These are phyloP conservation scores for Trichothecium roseum DNA, from an alignment of 2,329 filamentous ascomycete genomes.

Conservation along the genomic window DNA sequence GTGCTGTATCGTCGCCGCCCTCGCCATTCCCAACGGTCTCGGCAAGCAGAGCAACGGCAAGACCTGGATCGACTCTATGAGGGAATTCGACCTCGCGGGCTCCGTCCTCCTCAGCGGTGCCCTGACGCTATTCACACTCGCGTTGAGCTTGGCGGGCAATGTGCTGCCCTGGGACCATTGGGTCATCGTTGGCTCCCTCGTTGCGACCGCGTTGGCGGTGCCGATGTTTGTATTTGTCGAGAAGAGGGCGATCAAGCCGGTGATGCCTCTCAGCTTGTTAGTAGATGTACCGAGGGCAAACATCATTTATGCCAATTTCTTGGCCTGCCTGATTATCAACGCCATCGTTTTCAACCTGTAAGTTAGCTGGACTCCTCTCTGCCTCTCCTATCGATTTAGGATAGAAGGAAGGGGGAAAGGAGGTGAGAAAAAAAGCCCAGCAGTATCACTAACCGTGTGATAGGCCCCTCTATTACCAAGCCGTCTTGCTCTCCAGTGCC, in stretches of 20 bases:
- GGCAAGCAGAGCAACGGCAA: conserved; percentile 35
- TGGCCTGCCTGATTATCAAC: conserved; percentile 40
- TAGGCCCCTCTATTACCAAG: conserved; percentile 67
- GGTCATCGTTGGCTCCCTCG: conserved; percentile 40
- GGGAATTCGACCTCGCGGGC: conserved; percentile 45
- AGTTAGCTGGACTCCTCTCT: conserved; percentile 11
- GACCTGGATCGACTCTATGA: conserved; percentile 35
- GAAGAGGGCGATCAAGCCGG: conserved; percentile 37
- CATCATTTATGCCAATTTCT: conserved; percentile 45
- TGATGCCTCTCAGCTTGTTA: conserved; percentile 50
- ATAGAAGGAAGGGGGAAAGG: too few relatives aligned
- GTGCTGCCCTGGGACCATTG: conserved; percentile 38
- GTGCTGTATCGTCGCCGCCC: conserved; percentile 31
- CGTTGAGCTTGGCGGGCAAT: conserved; percentile 53
- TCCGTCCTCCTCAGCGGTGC: conserved; percentile 41
- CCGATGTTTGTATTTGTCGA: conserved; percentile 44
- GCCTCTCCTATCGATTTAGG: background rate
- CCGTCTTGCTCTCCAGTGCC: conserved; percentile 58
- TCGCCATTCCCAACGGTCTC: conserved; percentile 41
- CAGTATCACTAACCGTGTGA: too few relatives aligned
- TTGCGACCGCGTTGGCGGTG: conserved; percentile 34
- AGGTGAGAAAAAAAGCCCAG: too few relatives aligned
- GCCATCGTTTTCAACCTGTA: conserved; percentile 50
- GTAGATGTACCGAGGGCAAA: conserved; percentile 40
- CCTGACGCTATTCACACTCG: conserved; percentile 48